These are phyloP conservation scores for Jimgerdemannia flammicorona DNA, from an alignment of 192 early-diverging fungal species.

Conservation along the genomic window DNA sequence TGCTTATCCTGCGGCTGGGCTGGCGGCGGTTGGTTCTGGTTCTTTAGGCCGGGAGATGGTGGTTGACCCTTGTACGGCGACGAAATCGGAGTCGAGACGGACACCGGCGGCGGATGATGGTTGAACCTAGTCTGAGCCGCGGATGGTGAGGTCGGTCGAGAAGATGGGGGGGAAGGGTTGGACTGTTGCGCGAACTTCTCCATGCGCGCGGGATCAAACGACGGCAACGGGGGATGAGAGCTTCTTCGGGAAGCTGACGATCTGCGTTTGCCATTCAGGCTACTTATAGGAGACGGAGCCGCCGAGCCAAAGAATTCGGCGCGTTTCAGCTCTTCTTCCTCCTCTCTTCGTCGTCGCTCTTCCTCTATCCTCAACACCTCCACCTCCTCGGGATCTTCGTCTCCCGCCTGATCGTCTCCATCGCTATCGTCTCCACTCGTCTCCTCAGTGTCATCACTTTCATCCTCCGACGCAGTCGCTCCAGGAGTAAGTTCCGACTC, in stretches of 20 bases:
- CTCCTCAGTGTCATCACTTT: slow-evolving; percentile 24
- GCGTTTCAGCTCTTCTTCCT: slow-evolving; percentile 25
- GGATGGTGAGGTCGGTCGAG: not conserved
- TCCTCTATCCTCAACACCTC: slow-evolving; percentile 9
- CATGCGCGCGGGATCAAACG: slow-evolving; percentile 9
- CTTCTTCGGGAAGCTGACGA: slow-evolving; percentile 7
- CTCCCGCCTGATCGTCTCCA: not conserved
- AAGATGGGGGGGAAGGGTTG: not conserved
- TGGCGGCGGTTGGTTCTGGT: not conserved
- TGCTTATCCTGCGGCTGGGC: not conserved
- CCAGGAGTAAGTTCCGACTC: not conserved
- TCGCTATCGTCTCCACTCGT: slow-evolving; percentile 24
- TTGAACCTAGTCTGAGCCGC: not conserved
- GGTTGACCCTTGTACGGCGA: not conserved
- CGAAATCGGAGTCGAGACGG: not conserved
- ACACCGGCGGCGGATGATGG: not conserved
- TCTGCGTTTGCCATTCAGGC: slow-evolving; percentile 6
- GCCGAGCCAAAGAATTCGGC: slow-evolving; percentile 15
- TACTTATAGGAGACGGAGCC: not conserved
- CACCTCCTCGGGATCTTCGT: slow-evolving; percentile 19
- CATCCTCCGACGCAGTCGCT: not conserved
- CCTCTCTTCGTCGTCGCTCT: slow-evolving; percentile 18
- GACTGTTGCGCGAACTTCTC: not conserved
- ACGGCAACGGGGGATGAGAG: slow-evolving; percentile 8
- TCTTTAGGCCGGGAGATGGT: not conserved